A percentile compares a stretch with the other conserved stretches of the same genome.
These are phyloP conservation scores for Syzygium oleosum DNA, from an alignment of 345 rosid species.

Conservation along the genomic window DNA sequence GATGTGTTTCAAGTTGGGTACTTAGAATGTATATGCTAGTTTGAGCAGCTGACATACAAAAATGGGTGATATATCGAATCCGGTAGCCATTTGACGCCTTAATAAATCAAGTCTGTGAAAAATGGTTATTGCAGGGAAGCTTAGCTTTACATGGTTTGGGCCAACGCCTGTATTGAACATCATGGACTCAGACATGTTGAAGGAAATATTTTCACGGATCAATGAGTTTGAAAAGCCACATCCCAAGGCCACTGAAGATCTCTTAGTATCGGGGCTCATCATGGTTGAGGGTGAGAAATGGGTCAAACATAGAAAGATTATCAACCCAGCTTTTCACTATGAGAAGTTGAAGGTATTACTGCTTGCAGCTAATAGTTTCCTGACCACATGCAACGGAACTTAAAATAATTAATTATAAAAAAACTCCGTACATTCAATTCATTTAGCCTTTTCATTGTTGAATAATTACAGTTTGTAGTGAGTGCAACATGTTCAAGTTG, in stretches of 20 bases:
- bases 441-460: background rate
- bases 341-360: background rate
- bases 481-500: background rate
- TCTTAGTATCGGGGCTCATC: background rate
- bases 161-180: background rate
- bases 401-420: background rate
- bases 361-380: background rate
- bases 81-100: background rate
- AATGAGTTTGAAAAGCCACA: background rate
- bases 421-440: background rate
- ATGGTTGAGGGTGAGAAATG: background rate
- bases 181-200: background rate
- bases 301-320: background rate
- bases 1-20: too few species aligned
- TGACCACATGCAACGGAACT: background rate
- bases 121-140: background rate
- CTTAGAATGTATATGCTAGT: background rate
- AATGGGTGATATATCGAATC: background rate
- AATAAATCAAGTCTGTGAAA: too few species aligned
- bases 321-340: background rate
- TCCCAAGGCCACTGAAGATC: background rate
- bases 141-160: background rate
- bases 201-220: background rate
- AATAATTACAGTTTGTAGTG: background rate
- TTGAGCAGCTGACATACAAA: background rate